Base-by-base conservation (phyloP, 768 basidiomycete genomes). In the Amanita brunnescens region DNA sequence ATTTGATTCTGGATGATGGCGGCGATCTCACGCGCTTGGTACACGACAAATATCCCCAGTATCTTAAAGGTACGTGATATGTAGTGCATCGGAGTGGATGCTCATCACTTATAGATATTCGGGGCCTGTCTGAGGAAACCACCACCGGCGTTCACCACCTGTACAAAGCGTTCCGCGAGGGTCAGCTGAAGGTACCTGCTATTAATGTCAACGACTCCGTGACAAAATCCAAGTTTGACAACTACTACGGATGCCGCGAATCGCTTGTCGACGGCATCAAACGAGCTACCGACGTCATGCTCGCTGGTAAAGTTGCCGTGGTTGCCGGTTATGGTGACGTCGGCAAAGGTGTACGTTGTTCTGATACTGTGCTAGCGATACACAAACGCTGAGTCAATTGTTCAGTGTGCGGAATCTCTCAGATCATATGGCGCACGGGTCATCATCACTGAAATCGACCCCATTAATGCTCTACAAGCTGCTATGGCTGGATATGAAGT, bases 201-300 rank as follows among this genome's bases (percentile, higher is more conserved):
- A 98, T 99, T 79, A 99, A 99, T 70, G 96, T 99, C 64, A 98
- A 98, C 70, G 94, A 96, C 75, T 96, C 95, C 5, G 96, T 99
- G 64, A 99, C 96, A 58, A 99, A 99, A 74, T 96, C 93, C 66
- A 99, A 99, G 78, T 99, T 99, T 67, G 88, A 94, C 73, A 91
- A 92, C 75, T 87, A 91, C 73, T 99, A 99, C 67, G 96, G 96
- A 55, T 99, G 96, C 75, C 91, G 96, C 64, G 96, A 99, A 72
- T 99, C 96, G 29, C 89, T 99, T 56, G 96, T 99, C 55, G 96
- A 99, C 67, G 96, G 96, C 61, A 97, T 99, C 76, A 99, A 99
- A 82, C 93, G 96, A 64, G 96, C 96, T 54, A 99, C 96, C 57
- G 96, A 99, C 68, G 91, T 99, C 68, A 99, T 99, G 96, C 84